Evolutionary conservation across 192 early-diverging fungal species (phyloP).

Genomic region (Backusella circina): DNA sequence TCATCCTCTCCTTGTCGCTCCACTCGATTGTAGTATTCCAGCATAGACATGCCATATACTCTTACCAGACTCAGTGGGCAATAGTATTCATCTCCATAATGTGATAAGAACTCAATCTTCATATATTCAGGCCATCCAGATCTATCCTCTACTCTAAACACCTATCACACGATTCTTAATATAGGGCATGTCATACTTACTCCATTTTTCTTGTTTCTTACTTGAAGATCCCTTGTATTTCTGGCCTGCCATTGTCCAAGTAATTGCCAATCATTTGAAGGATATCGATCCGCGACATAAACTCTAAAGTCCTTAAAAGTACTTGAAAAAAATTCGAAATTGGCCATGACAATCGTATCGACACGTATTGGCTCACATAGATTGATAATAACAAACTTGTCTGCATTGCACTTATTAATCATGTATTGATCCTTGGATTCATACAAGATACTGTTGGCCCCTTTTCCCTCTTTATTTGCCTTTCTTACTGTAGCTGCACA

Average conservation of each 20-base stretch:
- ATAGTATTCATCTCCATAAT: conserved; percentile 90
- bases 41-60: conserved; percentile 86
- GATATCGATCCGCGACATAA: conserved; percentile 71
- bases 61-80: conserved; percentile 86
- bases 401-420: conserved; percentile 83
- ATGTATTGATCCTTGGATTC: conserved; percentile 95
- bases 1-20: conserved; percentile 32
- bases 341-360: conserved; percentile 84
- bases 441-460: conserved; percentile 75
- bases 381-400: conserved; percentile 85
- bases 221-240: conserved; percentile 85
- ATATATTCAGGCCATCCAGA: conserved; percentile 83
- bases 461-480: conserved; percentile 80
- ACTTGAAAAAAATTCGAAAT: conserved; percentile 95
- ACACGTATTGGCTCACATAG: conserved; percentile 92
- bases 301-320: conserved; percentile 88
- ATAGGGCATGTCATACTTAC: conserved; percentile 30
- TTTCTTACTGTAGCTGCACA: conserved; percentile 88
- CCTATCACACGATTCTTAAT: conserved; percentile 39
- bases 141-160: conserved; percentile 76
- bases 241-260: conserved; percentile 80
- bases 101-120: conserved; percentile 79
- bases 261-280: conserved; percentile 62
- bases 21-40: conserved; percentile 79
- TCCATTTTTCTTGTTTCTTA: conserved; percentile 48